Conservation (phyloP, 768 basidiomycete species). For the Lentinus tigrinus region DNA sequence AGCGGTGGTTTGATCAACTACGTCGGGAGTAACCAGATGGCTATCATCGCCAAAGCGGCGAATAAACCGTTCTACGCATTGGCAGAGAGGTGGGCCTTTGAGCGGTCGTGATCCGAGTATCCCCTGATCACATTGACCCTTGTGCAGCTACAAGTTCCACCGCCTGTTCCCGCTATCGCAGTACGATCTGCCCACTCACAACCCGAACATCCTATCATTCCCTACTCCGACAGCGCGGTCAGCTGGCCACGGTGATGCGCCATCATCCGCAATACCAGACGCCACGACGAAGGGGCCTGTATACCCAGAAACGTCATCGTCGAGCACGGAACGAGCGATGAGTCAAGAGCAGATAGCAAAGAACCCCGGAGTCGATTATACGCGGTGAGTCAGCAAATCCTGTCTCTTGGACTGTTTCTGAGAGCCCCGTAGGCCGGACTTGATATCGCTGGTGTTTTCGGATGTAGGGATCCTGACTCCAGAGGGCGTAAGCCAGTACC, state of each 20-base stretch:
- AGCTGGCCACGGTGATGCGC: conserved; percentile 15
- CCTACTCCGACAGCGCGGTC: conserved; percentile 34
- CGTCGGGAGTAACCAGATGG: conserved; percentile 95
- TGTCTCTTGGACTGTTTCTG: conserved; percentile 5
- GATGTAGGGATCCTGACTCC: conserved; percentile 93
- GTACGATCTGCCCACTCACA: conserved; percentile 84
- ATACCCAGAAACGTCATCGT: conserved; percentile 4
- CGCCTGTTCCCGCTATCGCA: conserved; percentile 92
- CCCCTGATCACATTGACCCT: conserved; percentile 3
- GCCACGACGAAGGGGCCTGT: conserved; percentile 4
- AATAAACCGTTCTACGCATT: conserved; percentile 97
- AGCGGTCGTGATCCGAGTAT: neutral
- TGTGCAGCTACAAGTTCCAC: conserved; percentile 90
- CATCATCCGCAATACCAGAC: conserved; percentile 1
- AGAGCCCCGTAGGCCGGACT: conserved; percentile 64
- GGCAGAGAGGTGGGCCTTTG: conserved; percentile 68
- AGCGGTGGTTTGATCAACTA: conserved; percentile 91
- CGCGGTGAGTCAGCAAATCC: conserved; percentile 52
- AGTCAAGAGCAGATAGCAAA: conserved; percentile 78
- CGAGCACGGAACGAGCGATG: conserved; percentile 47
- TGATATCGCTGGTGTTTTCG: conserved; percentile 91
- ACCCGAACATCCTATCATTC: conserved; percentile 72
- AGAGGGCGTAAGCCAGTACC: conserved; percentile 90
- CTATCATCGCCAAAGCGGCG: conserved; percentile 90
- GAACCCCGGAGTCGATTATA: conserved; percentile 93